Conservation (phyloP, 108 stramenopile genomes). For the Poteriospumella lacustris region DNA sequence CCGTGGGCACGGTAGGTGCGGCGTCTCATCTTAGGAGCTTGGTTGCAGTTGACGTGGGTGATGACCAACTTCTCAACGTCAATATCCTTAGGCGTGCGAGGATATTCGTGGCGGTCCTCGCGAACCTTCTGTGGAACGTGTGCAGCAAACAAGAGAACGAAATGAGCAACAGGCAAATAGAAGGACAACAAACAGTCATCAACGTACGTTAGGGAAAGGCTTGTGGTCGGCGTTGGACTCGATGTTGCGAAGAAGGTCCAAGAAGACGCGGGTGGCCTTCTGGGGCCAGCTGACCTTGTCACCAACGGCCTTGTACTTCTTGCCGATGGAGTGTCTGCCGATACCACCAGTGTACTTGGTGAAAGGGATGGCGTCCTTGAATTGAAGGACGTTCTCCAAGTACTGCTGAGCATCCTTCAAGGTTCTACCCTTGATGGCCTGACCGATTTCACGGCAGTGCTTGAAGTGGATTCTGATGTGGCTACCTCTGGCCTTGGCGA, state of each 20-base stretch:
- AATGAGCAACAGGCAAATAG: background rate
- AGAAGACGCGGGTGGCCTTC: slow-evolving; percentile 90
- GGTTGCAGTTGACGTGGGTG: slow-evolving; percentile 88
- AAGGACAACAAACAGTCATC: background rate
- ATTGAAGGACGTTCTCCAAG: slow-evolving; percentile 83
- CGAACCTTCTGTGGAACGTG: background rate
- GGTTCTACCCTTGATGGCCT: slow-evolving; percentile 89
- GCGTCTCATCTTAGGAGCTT: slow-evolving; percentile 88
- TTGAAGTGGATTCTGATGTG: slow-evolving; percentile 98
- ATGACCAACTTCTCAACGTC: slow-evolving; percentile 77
- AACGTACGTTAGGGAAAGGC: background rate
- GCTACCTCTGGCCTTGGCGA: slow-evolving; percentile 80
- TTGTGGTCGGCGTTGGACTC: slow-evolving; percentile 85
- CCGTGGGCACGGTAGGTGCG: slow-evolving; percentile 98
- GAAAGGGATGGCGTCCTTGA: slow-evolving; percentile 93
- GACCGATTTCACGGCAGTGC: slow-evolving; percentile 93
- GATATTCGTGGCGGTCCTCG: too few relatives aligned
- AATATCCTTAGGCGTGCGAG: slow-evolving; percentile 63
- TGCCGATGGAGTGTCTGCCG: slow-evolving; percentile 88
- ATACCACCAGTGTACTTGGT: slow-evolving; percentile 92
- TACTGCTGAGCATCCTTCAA: slow-evolving; percentile 74
- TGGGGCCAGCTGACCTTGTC: slow-evolving; percentile 93
- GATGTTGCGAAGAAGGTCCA: slow-evolving; percentile 87
- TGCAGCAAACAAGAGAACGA: background rate
- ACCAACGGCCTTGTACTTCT: slow-evolving; percentile 76